Evolutionary conservation across 2,329 filamentous ascomycete genomes (phyloP), one percentile per base, ranked within the genome.

Genomic region (Epicoccum nigrum): DNA sequence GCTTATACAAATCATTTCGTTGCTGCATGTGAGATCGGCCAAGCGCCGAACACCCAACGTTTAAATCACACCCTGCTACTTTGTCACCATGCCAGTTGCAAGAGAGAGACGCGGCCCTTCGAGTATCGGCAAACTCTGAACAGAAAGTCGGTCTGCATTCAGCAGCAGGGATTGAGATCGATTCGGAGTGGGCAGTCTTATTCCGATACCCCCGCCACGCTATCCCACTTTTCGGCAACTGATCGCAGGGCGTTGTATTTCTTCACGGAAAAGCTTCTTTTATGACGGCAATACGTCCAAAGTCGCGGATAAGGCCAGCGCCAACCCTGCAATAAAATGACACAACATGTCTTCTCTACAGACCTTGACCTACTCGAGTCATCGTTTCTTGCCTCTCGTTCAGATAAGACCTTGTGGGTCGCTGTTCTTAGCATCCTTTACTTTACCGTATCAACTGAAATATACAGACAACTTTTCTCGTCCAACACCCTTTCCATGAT

Each of bases 221-320:
- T 56, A 59, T 56, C 63, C 63, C 62, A 52, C 58, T 53, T 53
- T 55, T 60, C 60, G 64, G 64, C 60, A 63, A 59, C 47, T 33
- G 34, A 43, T 48, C 45, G 12, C 49, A 51, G 40, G 61, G 53
- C 41, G 49, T 45, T 50, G 49, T 46, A 58, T 63, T 49, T 63
- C 58, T 64, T 63, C 60, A 54, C 67, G 66, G 66, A 69, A 70
- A 70, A 69, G 64, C 56, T 21, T 42, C 48, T 57, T 49, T 53
- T 56, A 62, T 56, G 51, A 67, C 60, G 60, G 49, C 53, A 55
- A 60, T 34, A 41, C 6, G 32, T 30, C 47, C 19, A 44, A 51
- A 52, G 48, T 38, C 54, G 45, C 60, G 52, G 55, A 58, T 60
- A 56, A 53, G 42, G 33, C 31, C 46, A 34, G 23, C 55, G 51